A percentile compares a stretch with the other conserved stretches of the same genome.
Conservation (phyloP, 1,284 basidiomycete genomes). For the Mycosarcoma maydis region DNA sequence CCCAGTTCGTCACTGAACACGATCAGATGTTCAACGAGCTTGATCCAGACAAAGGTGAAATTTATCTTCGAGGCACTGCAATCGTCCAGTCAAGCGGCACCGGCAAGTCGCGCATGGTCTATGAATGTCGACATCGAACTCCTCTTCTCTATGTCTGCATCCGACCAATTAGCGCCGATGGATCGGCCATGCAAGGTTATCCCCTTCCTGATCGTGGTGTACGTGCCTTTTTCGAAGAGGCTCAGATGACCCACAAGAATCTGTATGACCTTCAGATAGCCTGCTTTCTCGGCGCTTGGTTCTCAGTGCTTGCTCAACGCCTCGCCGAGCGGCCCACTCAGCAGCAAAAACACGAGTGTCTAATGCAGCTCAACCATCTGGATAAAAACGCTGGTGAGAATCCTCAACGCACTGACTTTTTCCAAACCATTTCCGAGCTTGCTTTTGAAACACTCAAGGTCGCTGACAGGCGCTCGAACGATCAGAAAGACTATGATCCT, state of each 20-base stretch:
- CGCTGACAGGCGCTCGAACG: too few relatives aligned
- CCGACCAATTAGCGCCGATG: neutral
- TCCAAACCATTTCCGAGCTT: neutral
- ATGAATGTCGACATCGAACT: neutral
- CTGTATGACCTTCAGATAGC: constrained; percentile 8
- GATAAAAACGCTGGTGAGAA: neutral
- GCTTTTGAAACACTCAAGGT: neutral
- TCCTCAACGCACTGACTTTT: neutral
- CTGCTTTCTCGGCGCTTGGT: constrained; percentile 10
- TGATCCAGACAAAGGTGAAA: too few relatives aligned
- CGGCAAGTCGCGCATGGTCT: constrained; percentile 27
- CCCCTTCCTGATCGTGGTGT: constrained; percentile 8
- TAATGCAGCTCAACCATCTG: constrained; percentile 1
- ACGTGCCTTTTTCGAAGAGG: neutral
- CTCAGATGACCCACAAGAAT: neutral
- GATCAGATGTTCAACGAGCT: too few relatives aligned
- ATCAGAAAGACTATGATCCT: too few relatives aligned
- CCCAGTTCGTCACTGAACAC: too few relatives aligned
- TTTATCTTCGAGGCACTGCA: too few relatives aligned
- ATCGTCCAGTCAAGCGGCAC: constrained; percentile 32
- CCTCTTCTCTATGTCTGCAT: constrained; percentile 32
- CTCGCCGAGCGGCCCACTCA: neutral
- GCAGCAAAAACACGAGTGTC: neutral
- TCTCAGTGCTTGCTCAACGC: neutral
- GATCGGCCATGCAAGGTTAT: neutral